These are phyloP conservation scores for Dendrothele bispora DNA, from an alignment of 768 basidiomycete genomes.

Conservation along the genomic window DNA sequence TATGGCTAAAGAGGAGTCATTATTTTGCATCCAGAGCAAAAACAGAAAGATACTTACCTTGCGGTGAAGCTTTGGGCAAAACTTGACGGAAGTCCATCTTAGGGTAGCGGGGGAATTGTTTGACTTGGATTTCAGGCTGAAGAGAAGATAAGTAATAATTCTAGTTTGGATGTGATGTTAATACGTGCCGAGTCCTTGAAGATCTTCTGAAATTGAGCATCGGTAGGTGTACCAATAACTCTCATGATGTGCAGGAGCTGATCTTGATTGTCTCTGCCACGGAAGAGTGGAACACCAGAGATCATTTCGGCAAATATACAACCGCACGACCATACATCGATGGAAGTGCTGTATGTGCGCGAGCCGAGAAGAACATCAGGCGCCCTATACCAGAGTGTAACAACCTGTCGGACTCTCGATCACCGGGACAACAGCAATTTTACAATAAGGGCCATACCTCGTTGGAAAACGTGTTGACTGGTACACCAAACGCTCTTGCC, in stretches of 20 bases:
- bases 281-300: constrained; percentile 92
- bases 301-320: constrained; percentile 99
- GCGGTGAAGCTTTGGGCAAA: constrained; percentile 81
- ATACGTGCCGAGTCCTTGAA: constrained; percentile 79
- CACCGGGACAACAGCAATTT: not conserved
- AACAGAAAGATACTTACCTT: constrained; percentile 51
- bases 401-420: constrained; percentile 60
- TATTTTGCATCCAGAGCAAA: not conserved
- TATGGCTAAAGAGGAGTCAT: constrained; percentile 56
- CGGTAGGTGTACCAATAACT: constrained; percentile 93
- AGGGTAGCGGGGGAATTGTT: constrained; percentile 85
- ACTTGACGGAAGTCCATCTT: constrained; percentile 81
- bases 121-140: constrained; percentile 80
- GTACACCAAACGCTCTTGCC: constrained; percentile 96
- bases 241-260: constrained; percentile 98
- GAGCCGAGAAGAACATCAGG: constrained; percentile 97
- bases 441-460: constrained; percentile 48
- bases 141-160: too few species aligned
- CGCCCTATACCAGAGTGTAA: constrained; percentile 98
- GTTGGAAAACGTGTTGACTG: constrained; percentile 98
- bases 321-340: constrained; percentile 98
- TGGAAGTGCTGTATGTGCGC: constrained; percentile 95
- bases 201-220: constrained; percentile 86
- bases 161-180: too few species aligned
- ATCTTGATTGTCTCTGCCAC: constrained; percentile 96